phyloP scores from a whole-genome alignment of 2,329 filamentous ascomycete species.

The Biscogniauxia marginata region DNA sequence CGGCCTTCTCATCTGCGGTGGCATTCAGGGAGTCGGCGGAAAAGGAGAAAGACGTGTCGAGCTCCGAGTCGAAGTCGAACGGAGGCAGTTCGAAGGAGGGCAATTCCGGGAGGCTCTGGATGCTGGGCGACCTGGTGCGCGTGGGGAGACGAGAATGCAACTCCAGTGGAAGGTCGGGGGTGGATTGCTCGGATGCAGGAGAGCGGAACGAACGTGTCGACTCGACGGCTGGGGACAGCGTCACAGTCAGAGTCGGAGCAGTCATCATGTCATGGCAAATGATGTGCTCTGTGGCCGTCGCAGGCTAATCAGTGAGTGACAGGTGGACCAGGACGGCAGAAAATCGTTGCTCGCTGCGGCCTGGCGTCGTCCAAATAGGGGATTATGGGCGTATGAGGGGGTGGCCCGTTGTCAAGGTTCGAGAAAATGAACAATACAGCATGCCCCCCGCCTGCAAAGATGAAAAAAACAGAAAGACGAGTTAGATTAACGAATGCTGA shows the following conservation, averaged over 20 bases:
- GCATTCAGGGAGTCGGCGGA: conserved; percentile 28
- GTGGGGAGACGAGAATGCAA: conserved; percentile 10
- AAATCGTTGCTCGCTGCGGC: background rate
- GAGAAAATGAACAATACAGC: background rate
- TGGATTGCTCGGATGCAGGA: conserved; percentile 22
- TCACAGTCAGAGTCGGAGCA: conserved; percentile 40
- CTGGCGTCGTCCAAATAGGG: background rate
- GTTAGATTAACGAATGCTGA: background rate
- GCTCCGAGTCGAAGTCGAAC: conserved; percentile 49
- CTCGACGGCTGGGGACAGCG: conserved; percentile 39
- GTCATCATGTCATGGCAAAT: conserved; percentile 46
- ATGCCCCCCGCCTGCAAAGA: background rate
- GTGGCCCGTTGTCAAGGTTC: background rate
- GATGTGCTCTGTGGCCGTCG: conserved; percentile 13
- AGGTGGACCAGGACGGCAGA: conserved; percentile 21
- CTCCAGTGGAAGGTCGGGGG: conserved; percentile 11
- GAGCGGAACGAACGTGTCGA: conserved; percentile 34
- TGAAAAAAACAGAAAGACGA: background rate
- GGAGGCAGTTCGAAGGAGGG: conserved; percentile 52
- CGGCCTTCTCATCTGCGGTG: conserved; percentile 28
- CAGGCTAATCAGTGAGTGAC: background rate
- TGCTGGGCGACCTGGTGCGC: conserved; percentile 23
- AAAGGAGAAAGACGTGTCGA: conserved; percentile 47
- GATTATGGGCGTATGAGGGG: background rate
- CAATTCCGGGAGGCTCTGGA: conserved; percentile 37